Evolutionary conservation across 2,329 filamentous ascomycete genomes (phyloP), one percentile per base, ranked within the genome.

Genomic region (Neofusicoccum cordaticola): DNA sequence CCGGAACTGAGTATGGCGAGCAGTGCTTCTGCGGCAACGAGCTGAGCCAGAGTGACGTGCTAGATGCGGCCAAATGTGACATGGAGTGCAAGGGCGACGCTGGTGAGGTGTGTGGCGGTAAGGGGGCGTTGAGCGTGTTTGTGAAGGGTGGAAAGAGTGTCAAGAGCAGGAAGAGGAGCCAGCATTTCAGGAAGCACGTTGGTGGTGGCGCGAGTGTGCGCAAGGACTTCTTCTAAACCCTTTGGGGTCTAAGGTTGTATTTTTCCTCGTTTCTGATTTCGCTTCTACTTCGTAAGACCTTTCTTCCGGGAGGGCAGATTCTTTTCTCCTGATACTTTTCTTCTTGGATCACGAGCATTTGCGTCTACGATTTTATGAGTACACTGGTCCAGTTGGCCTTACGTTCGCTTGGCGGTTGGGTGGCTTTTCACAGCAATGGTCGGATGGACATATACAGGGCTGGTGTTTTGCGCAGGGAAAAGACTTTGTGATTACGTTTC

Each of bases 1-100:
- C 74, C 11, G 74, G 74, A 1, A 70, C 72, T 27, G 71, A 76
- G 66, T 71, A 74, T 44, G 62, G 62, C 17, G 42, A 51, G 41
- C 65, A 67, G 58, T 68, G 69, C 63, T 66, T 69, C 65, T 68
- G 67, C 48, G 65, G 69, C 51, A 62, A 68, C 51, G 39, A 56
- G 22, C 44, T 71, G 65, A 42, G 58, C 41, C 65, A 64, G 56
- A 63, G 63, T 41, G 35, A 48, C 5, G 42, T 22, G 17, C 60
- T 66, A 9, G 47, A 64, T 39, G 50, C 42, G 12, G 8, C 17
- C 41, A 41, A 63, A 17, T 65, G 64, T 50, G 50, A 57, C 17
- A 65, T 65, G 64, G 31, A 41, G 22, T 65, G 64, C 58, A 35
- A 47, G n/a, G 64, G 64, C 31, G 50, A 35, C 22, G 64, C 48